Percentiles rank a stretch among this genome's conserved stretches.
Evolutionary conservation across 208 protist genomes (phyloP).

Genomic region (Eutreptiella sp.): DNA sequence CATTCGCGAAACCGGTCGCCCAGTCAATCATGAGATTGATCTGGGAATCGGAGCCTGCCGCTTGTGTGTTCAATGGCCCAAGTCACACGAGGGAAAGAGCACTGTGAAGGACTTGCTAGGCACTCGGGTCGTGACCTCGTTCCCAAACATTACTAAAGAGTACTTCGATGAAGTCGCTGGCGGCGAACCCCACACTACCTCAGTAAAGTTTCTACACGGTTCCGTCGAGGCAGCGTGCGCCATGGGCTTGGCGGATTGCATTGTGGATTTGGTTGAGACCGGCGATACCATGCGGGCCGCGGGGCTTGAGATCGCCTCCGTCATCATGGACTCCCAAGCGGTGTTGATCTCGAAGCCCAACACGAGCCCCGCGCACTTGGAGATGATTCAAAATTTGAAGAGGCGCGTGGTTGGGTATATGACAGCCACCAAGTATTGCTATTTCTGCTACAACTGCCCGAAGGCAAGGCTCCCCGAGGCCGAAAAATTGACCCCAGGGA

Average conservation of each 20-base stretch:
- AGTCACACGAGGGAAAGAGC: background rate
- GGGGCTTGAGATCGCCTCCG: slow-evolving; percentile 17
- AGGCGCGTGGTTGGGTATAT: slow-evolving; percentile 25
- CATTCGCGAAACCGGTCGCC: slow-evolving; percentile 24
- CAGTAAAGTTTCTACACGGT: slow-evolving; percentile 28
- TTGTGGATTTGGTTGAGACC: slow-evolving; percentile 38
- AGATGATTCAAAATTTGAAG: slow-evolving; percentile 24
- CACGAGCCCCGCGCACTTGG: slow-evolving; percentile 20
- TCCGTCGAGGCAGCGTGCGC: slow-evolving; percentile 36
- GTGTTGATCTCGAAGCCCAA: slow-evolving; percentile 33
- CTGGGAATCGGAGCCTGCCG: slow-evolving; percentile 37
- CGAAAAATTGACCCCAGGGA: slow-evolving; percentile 18
- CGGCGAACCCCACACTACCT: background rate
- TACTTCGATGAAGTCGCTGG: slow-evolving; percentile 19
- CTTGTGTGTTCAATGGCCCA: slow-evolving; percentile 26
- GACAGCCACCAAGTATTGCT: background rate
- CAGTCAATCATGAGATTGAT: slow-evolving; percentile 11
- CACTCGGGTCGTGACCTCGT: slow-evolving; percentile 35
- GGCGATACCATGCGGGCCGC: slow-evolving; percentile 34
- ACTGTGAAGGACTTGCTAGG: background rate
- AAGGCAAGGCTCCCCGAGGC: slow-evolving; percentile 1
- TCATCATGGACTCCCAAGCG: slow-evolving; percentile 22
- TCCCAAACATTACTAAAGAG: slow-evolving; percentile 19
- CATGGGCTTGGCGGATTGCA: slow-evolving; percentile 32
- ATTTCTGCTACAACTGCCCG: slow-evolving; percentile 20